Evolutionary conservation across 2,329 filamentous ascomycete species (phyloP).

Genomic region (Penicillium sp.): DNA sequence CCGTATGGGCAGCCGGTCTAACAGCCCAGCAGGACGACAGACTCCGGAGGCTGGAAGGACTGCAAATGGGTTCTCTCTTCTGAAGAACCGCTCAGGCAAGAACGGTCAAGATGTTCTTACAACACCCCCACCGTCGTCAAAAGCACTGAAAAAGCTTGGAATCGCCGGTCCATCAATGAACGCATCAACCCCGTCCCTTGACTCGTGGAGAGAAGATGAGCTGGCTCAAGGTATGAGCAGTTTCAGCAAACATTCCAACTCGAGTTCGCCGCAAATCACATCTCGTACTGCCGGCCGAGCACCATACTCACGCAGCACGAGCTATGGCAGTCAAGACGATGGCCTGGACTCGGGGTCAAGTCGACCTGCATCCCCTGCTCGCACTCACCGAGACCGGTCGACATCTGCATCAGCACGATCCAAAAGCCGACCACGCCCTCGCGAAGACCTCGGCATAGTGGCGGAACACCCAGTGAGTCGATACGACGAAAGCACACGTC

Average conservation of each 20-base stretch:
- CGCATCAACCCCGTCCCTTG: slow-evolving; percentile 35
- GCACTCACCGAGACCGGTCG: slow-evolving; percentile 49
- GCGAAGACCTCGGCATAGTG: slow-evolving; percentile 53
- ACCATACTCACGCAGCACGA: slow-evolving; percentile 18
- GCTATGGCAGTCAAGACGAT: slow-evolving; percentile 29
- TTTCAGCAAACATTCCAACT: slow-evolving; percentile 33
- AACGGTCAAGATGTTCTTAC: slow-evolving; percentile 26
- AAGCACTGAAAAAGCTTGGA: slow-evolving; percentile 41
- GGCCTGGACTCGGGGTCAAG: slow-evolving; percentile 32
- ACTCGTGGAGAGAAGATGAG: slow-evolving; percentile 36
- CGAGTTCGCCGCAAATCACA: slow-evolving; percentile 34
- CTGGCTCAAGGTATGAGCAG: slow-evolving; percentile 26
- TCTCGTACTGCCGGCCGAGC: slow-evolving; percentile 11
- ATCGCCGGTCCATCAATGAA: slow-evolving; percentile 25
- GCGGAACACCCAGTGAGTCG: slow-evolving; percentile 39
- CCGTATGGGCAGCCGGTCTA: slow-evolving; percentile 41
- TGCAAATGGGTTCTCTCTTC: slow-evolving; percentile 42
- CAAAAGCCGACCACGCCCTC: slow-evolving; percentile 49
- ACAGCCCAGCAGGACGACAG: slow-evolving; percentile 36
- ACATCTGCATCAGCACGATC: slow-evolving; percentile 54
- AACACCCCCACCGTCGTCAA: slow-evolving; percentile 17
- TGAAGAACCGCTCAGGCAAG: slow-evolving; percentile 41
- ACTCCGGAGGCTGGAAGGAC: slow-evolving; percentile 33
- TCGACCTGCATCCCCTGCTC: slow-evolving; percentile 34
- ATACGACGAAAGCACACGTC: slow-evolving; percentile 25